These are phyloP conservation scores for Cicer pinnatifidum DNA, from an alignment of 306 rosid genomes.

Conservation along the genomic window DNA sequence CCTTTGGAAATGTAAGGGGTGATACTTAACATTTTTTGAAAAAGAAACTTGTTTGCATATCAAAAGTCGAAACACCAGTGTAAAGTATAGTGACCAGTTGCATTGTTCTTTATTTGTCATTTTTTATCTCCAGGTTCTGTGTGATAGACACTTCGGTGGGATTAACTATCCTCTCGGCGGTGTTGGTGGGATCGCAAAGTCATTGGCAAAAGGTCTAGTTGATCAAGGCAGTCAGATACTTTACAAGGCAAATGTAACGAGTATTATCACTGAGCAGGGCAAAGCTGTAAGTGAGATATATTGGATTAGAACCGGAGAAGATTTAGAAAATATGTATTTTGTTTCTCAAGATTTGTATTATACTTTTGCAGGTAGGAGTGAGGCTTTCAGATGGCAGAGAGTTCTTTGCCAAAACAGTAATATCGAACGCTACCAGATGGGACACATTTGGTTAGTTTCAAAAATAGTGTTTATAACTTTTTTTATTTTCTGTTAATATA, in stretches of 20 bases:
- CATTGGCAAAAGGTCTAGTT: slow-evolving; percentile 81
- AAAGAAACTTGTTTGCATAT: slow-evolving; percentile 6
- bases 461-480: not conserved
- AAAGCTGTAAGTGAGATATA: slow-evolving; percentile 73
- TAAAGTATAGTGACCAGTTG: slow-evolving; percentile 23
- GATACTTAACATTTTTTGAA: slow-evolving; percentile 12
- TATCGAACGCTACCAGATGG: slow-evolving; percentile 99
- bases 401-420: slow-evolving; percentile 80
- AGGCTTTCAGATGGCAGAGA: slow-evolving; percentile 82
- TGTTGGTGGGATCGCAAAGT: slow-evolving; percentile 91
- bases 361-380: slow-evolving; percentile 74
- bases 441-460: slow-evolving; percentile 87
- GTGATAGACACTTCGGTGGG: slow-evolving; percentile 96
- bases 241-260: slow-evolving; percentile 89
- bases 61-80: slow-evolving; percentile 24
- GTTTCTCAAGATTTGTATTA: slow-evolving; percentile 37
- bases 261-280: slow-evolving; percentile 68
- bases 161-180: slow-evolving; percentile 95
- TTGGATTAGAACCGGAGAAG: slow-evolving; percentile 32
- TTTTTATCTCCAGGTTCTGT: slow-evolving; percentile 66
- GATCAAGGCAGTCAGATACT: slow-evolving; percentile 80
- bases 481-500: slow-evolving; percentile 18
- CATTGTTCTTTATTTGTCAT: slow-evolving; percentile 31
- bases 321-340: slow-evolving; percentile 38
- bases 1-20: not conserved